Evolutionary conservation across 441 rosid species (phyloP).

Genomic region (Eruca vesicaria): DNA sequence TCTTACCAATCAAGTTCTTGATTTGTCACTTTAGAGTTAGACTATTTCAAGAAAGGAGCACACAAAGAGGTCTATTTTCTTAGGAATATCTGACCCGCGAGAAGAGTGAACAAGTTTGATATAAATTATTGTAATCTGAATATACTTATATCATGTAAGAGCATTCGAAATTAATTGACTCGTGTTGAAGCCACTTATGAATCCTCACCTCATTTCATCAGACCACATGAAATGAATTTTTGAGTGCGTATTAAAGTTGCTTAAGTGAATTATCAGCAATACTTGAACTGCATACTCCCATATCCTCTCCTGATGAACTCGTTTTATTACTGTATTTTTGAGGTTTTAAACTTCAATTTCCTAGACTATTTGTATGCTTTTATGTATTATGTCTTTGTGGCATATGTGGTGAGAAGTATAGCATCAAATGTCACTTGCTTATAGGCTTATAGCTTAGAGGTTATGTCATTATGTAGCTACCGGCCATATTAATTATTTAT

Average conservation of each 20-base stretch:
- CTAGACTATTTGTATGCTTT: neutral
- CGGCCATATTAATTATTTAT: neutral
- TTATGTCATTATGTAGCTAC: neutral
- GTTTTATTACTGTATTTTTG: neutral
- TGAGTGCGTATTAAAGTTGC: neutral
- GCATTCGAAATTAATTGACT: neutral
- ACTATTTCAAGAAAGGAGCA: neutral
- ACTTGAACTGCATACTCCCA: neutral
- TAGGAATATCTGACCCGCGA: neutral
- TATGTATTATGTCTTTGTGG: neutral
- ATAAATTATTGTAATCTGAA: neutral
- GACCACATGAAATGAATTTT: neutral
- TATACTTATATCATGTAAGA: neutral
- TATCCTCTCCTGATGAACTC: neutral
- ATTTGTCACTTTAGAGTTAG: conserved; percentile 13
- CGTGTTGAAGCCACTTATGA: neutral
- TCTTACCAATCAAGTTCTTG: neutral
- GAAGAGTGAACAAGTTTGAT: neutral
- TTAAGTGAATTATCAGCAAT: neutral
- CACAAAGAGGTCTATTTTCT: neutral
- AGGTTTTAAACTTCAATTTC: neutral
- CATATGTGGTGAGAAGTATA: neutral
- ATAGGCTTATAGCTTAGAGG: neutral
- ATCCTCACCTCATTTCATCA: neutral
- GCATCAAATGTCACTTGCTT: neutral